Conservation (phyloP, 805 yeast genomes). For the Starmera dryadoides region DNA sequence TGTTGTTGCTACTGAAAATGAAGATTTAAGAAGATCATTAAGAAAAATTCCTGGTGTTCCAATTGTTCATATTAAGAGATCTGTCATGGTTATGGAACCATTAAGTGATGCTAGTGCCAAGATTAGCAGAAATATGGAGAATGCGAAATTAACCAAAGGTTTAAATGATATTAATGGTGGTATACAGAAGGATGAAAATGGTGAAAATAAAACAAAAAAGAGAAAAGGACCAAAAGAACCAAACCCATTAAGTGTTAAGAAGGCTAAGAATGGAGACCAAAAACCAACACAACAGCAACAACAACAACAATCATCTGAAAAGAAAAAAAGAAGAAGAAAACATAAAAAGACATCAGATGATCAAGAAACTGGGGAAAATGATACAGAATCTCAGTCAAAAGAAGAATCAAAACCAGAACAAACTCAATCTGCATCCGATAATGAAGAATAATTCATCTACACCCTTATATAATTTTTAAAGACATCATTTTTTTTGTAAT, state of each 20-base stretch:
- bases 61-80: slow-evolving; percentile 73
- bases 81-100: slow-evolving; percentile 97
- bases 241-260: slow-evolving; percentile 85
- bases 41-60: slow-evolving; percentile 88
- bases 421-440: no score
- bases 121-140: slow-evolving; percentile 47
- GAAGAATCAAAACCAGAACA: neutral
- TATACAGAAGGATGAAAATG: slow-evolving; percentile 17
- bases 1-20: slow-evolving; percentile 79
- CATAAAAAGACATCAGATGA: slow-evolving; percentile 6
- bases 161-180: slow-evolving; percentile 63
- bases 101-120: slow-evolving; percentile 61
- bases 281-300: slow-evolving; percentile 9
- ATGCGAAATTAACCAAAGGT: slow-evolving; percentile 65
- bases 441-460: no score
- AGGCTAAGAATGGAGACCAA: slow-evolving; percentile 40
- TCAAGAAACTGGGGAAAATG: slow-evolving; percentile 10
- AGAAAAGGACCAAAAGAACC: slow-evolving; percentile 74
- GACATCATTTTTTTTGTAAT: no score
- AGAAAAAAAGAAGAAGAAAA: slow-evolving; percentile 16
- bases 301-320: slow-evolving; percentile 1
- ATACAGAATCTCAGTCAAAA: slow-evolving; percentile 2
- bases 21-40: slow-evolving; percentile 56
- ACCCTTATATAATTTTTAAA: no score
- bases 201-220: slow-evolving; percentile 28